A percentile compares a stretch with the other conserved stretches of the same genome.
phyloP scores from a whole-genome alignment of 2,329 filamentous ascomycete species.

The Camptophora hylomeconis region DNA sequence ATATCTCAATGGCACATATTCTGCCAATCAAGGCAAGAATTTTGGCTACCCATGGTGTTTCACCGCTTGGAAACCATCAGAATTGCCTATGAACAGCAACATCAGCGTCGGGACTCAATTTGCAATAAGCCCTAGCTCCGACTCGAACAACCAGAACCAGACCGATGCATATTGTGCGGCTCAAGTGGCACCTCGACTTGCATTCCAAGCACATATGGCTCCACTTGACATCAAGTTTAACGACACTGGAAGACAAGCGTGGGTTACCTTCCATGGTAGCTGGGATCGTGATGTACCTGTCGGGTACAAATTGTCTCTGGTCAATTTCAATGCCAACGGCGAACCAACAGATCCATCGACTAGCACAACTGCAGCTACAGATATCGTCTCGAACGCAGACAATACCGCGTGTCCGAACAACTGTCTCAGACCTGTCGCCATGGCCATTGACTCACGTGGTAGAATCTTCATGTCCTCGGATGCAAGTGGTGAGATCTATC shows the following conservation, averaged over 20 bases:
- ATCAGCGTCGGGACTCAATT: constrained; percentile 37
- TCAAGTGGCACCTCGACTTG: constrained; percentile 38
- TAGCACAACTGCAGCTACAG: constrained; percentile 19
- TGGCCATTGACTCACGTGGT: constrained; percentile 22
- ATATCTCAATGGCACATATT: constrained; percentile 38
- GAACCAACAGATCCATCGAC: constrained; percentile 30
- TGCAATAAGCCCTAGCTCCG: constrained; percentile 27
- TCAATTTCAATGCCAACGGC: constrained; percentile 33
- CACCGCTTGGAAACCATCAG: constrained; percentile 46
- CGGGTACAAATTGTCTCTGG: constrained; percentile 38
- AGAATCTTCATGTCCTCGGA: constrained; percentile 23
- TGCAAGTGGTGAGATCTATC: constrained; percentile 20
- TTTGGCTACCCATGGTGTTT: constrained; percentile 63
- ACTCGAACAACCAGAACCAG: constrained; percentile 32
- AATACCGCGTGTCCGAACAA: constrained; percentile 18
- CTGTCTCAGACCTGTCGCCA: constrained; percentile 23
- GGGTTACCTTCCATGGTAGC: constrained; percentile 58
- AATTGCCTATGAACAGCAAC: constrained; percentile 34
- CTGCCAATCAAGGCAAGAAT: constrained; percentile 32
- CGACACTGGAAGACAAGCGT: constrained; percentile 43
- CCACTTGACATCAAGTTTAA: constrained; percentile 61
- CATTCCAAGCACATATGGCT: constrained; percentile 54
- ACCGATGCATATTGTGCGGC: constrained; percentile 31
- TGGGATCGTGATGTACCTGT: constrained; percentile 42
- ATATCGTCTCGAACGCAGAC: constrained; percentile 21